These are phyloP conservation scores for Uncinocarpus reesii DNA, from an alignment of 2,329 filamentous ascomycete genomes.

Conservation along the genomic window DNA sequence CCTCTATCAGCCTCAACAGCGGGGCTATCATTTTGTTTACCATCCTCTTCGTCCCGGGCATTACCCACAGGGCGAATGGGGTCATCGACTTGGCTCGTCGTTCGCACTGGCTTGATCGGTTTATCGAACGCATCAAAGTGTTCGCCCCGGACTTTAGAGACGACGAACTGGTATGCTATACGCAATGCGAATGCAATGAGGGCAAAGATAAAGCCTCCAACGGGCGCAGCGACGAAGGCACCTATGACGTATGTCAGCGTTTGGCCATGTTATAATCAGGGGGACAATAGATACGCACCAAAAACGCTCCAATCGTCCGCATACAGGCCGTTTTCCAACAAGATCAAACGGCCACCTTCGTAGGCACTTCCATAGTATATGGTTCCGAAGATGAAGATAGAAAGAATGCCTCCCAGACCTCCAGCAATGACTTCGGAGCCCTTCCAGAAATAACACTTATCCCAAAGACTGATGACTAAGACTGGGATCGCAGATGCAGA, in stretches of 20 bases:
- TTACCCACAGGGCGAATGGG: not conserved
- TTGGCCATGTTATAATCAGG: not conserved
- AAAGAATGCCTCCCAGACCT: constrained; percentile 64
- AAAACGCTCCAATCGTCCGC: constrained; percentile 70
- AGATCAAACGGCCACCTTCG: constrained; percentile 55
- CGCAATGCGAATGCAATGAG: constrained; percentile 52
- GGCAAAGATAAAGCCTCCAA: constrained; percentile 64
- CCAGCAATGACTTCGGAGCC: constrained; percentile 73
- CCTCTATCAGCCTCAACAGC: not conserved
- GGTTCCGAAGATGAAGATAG: constrained; percentile 70
- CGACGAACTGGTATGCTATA: constrained; percentile 48
- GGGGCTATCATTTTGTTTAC: not conserved
- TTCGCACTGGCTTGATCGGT: constrained; percentile 25
- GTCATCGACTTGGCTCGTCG: not conserved
- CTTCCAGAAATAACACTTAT: constrained; percentile 59
- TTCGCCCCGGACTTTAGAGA: constrained; percentile 48
- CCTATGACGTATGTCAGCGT: constrained; percentile 24
- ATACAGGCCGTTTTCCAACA: constrained; percentile 65
- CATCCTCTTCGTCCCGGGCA: constrained; percentile 11
- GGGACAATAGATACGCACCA: constrained; percentile 34
- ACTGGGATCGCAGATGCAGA: constrained; percentile 67
- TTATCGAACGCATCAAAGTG: constrained; percentile 59
- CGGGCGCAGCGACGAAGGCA: constrained; percentile 67
- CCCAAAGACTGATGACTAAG: constrained; percentile 59
- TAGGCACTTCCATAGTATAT: constrained; percentile 63